Evolutionary conservation across 2,329 filamentous ascomycete species (phyloP).

Genomic region (Chalara sp.): DNA sequence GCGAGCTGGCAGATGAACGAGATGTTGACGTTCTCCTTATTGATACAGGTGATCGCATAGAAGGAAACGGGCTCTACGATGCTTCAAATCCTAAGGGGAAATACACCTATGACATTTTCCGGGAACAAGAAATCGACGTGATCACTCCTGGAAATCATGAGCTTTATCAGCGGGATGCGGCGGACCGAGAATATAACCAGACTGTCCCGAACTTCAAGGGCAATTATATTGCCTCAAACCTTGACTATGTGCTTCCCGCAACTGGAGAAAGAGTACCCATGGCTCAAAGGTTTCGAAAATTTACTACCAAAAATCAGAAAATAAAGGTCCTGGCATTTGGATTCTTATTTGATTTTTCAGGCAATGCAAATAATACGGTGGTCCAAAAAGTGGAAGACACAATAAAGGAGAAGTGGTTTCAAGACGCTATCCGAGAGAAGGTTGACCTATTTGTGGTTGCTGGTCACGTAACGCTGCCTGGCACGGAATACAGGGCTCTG

Average conservation of each 20-base stretch:
- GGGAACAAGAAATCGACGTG: slow-evolving; percentile 75
- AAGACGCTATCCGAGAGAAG: slow-evolving; percentile 74
- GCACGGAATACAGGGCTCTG: slow-evolving; percentile 70
- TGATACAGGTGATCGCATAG: slow-evolving; percentile 88
- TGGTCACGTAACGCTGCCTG: slow-evolving; percentile 79
- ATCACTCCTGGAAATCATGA: slow-evolving; percentile 92
- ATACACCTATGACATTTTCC: slow-evolving; percentile 83
- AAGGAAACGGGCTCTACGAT: slow-evolving; percentile 93
- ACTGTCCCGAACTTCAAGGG: slow-evolving; percentile 79
- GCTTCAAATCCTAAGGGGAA: slow-evolving; percentile 79
- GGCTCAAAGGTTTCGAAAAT: slow-evolving; percentile 77
- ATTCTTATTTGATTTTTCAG: slow-evolving; percentile 89
- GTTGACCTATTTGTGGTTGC: slow-evolving; percentile 81
- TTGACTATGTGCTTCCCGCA: slow-evolving; percentile 75
- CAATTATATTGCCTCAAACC: slow-evolving; percentile 82
- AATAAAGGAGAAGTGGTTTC: slow-evolving; percentile 83
- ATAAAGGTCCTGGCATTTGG: slow-evolving; percentile 83
- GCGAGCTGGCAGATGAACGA: slow-evolving; percentile 66
- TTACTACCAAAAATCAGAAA: slow-evolving; percentile 84
- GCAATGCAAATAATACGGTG: slow-evolving; percentile 84
- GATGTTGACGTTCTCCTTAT: slow-evolving; percentile 86
- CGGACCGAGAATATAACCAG: slow-evolving; percentile 67
- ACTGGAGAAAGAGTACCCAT: slow-evolving; percentile 68
- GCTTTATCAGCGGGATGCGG: slow-evolving; percentile 75
- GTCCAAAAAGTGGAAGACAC: slow-evolving; percentile 76